phyloP scores from a whole-genome alignment of 257 asterid genomes.

The Henckelia pumila region DNA sequence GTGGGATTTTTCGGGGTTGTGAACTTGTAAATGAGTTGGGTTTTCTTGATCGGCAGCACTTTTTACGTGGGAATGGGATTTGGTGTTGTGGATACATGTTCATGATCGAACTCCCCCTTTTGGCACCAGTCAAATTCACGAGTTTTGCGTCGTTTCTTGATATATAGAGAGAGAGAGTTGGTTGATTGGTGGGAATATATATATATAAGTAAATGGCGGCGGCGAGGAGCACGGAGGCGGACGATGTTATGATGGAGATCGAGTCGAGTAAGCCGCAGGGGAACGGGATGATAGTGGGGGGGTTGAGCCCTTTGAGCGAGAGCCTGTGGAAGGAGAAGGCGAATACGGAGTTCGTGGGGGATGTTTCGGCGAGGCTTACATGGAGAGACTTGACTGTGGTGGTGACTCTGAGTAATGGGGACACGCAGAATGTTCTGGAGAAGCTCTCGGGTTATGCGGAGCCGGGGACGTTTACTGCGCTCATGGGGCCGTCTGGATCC shows the following conservation, averaged over 20 bases:
- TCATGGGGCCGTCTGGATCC: slow-evolving; percentile 99
- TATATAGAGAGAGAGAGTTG: too few relatives aligned
- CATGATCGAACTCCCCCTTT: neutral
- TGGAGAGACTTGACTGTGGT: slow-evolving; percentile 89
- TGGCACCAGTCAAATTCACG: slow-evolving; percentile 59
- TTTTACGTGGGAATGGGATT: slow-evolving; percentile 12
- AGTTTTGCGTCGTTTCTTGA: slow-evolving; percentile 20
- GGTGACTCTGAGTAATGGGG: slow-evolving; percentile 76
- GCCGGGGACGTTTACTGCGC: slow-evolving; percentile 89
- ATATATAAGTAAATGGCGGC: too few relatives aligned
- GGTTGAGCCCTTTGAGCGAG: slow-evolving; percentile 91
- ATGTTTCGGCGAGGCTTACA: slow-evolving; percentile 81
- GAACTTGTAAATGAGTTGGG: neutral
- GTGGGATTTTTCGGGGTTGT: neutral
- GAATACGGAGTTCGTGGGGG: slow-evolving; percentile 71
- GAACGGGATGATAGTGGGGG: slow-evolving; percentile 70
- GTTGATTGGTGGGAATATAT: too few relatives aligned
- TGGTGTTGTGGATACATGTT: neutral
- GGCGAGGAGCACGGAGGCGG: slow-evolving; percentile 39
- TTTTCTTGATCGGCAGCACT: neutral
- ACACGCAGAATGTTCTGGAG: slow-evolving; percentile 75
- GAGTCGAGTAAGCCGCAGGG: slow-evolving; percentile 75
- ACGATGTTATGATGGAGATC: slow-evolving; percentile 84
- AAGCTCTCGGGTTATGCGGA: slow-evolving; percentile 82
- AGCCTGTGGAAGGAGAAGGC: slow-evolving; percentile 90